Evolutionary conservation across 2,329 filamentous ascomycete genomes (phyloP), one percentile per base, ranked within the genome.

Genomic region (Alternaria rosae): DNA sequence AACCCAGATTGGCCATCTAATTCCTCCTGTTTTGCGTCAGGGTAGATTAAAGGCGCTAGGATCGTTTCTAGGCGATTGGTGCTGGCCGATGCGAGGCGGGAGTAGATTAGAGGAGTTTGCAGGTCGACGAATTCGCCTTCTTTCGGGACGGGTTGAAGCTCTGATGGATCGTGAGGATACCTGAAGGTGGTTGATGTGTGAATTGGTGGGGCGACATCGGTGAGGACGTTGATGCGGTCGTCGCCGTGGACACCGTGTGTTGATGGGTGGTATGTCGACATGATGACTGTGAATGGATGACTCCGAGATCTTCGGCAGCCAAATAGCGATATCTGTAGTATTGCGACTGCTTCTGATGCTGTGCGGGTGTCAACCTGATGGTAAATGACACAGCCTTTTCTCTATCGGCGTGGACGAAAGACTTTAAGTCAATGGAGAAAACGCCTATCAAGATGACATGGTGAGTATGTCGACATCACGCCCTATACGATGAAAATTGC

Each of bases 181-280:
- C 92, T 89, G 80, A 93, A 98, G 15, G 93, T 98, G 12, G 94
- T 97, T 64, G 93, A 93, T 66, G 96, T 88, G 78, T 98, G 94
- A 75, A 98, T 85, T 5, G 94, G 89, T 61, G 95, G 94, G 12
- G 94, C 93, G 57, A 98, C 91, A 76, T 95, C 93, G 53, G 88
- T 85, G 69, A 91, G 87, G 32, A 85, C 81, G 79, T 92, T 92
- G 72, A 95, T 85, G 71, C 84, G 84, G 81, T 96, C 90, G 74
- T 97, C 93, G 65, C 91, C 92, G 78, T 97, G 93, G 66, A 97
- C 83, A n/a, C 91, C 87, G 58, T 87, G 85, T 6, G 93, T 92
- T 8, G 92, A 86, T 51, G 91, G 82, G 5, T 88, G 84, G 25
- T 69, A 67, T 20, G 68, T 20, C 52, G 61, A 23, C 45, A 63